Base-by-base conservation (phyloP, 805 yeast genomes). In the Barnettozyma pratensis region DNA sequence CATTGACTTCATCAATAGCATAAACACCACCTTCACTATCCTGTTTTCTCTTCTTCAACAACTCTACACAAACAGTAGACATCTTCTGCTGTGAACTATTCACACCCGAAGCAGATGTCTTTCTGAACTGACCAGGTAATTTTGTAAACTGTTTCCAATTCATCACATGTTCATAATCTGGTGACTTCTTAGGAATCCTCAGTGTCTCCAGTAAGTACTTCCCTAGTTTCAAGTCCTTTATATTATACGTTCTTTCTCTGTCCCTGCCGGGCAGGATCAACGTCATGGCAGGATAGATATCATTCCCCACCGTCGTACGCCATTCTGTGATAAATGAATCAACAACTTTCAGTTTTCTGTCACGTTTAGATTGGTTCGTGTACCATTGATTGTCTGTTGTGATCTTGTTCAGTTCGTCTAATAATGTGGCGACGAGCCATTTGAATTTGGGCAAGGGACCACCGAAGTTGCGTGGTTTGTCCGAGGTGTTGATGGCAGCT, bases 261-360 rank as follows among this genome's bases (percentile, higher is more conserved):
- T 87, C 96, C 45, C 79, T 71, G 46, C 80, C 75, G 0, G 95
- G 89, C 29, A 85, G 63, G 2, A 76, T 68, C 42, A 90, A 69
- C 32, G 81, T 68, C 12, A 86, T 70, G 1, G 83, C 83, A 0
- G 92, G 91, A 55, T 75, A 81, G 4, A 90, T 73, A 62, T 90
- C 76, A 14, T 72, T 64, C 0, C 89, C 89, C 0, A 83, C 81
- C 2, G 71, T 65, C 12, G 54, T 56, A 36, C 81, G 64, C 85
- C 86, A 84, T 37, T 69, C 61, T 5, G 60, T 59, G 31, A 81
- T 66, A 57, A 80, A 84, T 14, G 56, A 53, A 0, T 57, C 48
- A 3, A 79, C 63, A 1, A 68, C 54, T 25, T 64, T 58, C 6
- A 56, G 46, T 41, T 63, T 61, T 53, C 35, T 48, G 42, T 45